Evolutionary conservation across 768 basidiomycete genomes (phyloP).

Genomic region (Tricholoma bakamatsutake): DNA sequence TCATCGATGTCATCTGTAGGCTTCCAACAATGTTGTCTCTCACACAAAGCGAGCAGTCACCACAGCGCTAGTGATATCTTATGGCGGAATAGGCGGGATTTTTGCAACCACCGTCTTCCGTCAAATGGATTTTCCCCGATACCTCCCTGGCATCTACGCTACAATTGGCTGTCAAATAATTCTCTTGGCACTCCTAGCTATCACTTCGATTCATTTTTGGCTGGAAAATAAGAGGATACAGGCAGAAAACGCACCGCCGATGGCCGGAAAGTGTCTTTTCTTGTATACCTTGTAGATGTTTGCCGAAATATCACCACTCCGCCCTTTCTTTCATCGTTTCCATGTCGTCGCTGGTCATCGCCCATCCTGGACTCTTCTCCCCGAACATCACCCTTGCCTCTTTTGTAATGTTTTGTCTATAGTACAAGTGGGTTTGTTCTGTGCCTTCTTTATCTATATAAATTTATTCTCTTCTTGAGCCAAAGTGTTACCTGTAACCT

Average conservation of each 20-base stretch:
- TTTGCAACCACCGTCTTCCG: constrained; percentile 43
- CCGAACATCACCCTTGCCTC: no score
- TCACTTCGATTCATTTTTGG: constrained; percentile 34
- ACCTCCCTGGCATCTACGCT: constrained; percentile 42
- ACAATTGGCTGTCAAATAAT: constrained; percentile 39
- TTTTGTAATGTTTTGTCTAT: no score
- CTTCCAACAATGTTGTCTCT: constrained; percentile 44
- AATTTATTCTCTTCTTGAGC: no score
- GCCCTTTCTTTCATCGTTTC: no score
- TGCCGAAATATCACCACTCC: neutral
- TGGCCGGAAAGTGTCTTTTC: constrained; percentile 33
- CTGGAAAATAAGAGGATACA: constrained; percentile 26
- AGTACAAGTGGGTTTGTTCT: no score
- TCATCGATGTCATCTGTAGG: constrained; percentile 21
- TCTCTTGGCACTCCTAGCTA: constrained; percentile 32
- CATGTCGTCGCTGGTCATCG: no score
- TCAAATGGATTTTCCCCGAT: constrained; percentile 38
- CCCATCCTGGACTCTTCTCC: no score
- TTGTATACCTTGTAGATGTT: constrained; percentile 33
- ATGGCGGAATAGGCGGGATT: constrained; percentile 43
- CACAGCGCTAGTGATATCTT: constrained; percentile 41
- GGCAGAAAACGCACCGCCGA: constrained; percentile 17
- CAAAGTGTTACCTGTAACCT: no score
- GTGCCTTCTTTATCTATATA: no score
- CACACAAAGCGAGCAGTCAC: constrained; percentile 45